These are phyloP conservation scores for Nicotiana tomentosiformis DNA, from an alignment of 257 asterid genomes.

Conservation along the genomic window DNA sequence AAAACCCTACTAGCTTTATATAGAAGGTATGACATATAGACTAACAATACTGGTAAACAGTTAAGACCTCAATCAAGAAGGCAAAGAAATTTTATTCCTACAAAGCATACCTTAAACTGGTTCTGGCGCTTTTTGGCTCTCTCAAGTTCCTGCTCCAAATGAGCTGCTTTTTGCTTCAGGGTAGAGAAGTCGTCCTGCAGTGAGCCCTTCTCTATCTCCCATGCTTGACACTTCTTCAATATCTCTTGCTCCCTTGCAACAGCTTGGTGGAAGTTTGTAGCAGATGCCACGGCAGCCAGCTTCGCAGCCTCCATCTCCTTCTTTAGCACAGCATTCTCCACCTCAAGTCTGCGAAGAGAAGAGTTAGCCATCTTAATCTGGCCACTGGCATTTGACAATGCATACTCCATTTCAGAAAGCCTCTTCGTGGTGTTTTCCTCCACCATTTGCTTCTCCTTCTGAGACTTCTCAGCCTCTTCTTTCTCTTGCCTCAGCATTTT, in stretches of 20 bases:
- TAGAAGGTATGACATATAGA: neutral
- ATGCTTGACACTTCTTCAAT: constrained; percentile 30
- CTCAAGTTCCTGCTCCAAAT: constrained; percentile 18
- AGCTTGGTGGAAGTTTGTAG: constrained; percentile 33
- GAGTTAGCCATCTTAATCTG: constrained; percentile 38
- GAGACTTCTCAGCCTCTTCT: constrained; percentile 40
- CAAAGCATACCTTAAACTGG: constrained; percentile 43
- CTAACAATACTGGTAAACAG: neutral
- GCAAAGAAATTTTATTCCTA: constrained; percentile 1
- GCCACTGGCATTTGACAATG: constrained; percentile 32
- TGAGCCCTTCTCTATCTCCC: constrained; percentile 35
- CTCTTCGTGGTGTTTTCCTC: constrained; percentile 45
- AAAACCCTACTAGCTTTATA: neutral
- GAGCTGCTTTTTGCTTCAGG: constrained; percentile 19
- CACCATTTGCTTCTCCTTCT: constrained; percentile 44
- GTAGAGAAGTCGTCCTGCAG: constrained; percentile 21
- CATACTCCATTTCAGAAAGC: constrained; percentile 47
- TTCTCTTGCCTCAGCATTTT: constrained; percentile 54
- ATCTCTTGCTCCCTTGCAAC: constrained; percentile 36
- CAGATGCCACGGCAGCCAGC: constrained; percentile 17
- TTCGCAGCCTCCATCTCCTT: constrained; percentile 35
- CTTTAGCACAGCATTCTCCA: constrained; percentile 33
- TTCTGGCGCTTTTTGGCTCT: constrained; percentile 33
- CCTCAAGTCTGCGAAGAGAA: constrained; percentile 32
- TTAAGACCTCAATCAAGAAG: constrained; percentile 1